Evolutionary conservation across 2,329 filamentous ascomycete genomes (phyloP).

Genomic region (Hypoxylon sp.): DNA sequence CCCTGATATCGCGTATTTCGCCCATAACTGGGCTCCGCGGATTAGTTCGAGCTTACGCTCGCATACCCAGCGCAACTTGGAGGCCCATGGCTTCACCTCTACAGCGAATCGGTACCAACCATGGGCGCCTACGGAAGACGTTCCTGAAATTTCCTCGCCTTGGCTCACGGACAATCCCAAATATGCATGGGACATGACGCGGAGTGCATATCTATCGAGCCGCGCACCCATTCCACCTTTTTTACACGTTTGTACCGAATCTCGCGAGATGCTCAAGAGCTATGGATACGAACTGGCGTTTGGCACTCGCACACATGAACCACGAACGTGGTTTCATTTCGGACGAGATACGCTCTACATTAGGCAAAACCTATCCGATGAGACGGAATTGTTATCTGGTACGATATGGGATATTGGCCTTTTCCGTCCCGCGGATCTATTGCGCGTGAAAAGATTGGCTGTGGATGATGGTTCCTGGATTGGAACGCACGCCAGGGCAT

Average conservation of each 20-base stretch:
- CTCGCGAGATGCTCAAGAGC: constrained; percentile 44
- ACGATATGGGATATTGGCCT: constrained; percentile 41
- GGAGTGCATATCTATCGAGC: constrained; percentile 39
- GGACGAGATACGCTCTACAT: constrained; percentile 41
- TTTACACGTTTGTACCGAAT: constrained; percentile 52
- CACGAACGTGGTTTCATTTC: constrained; percentile 47
- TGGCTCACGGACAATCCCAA: constrained; percentile 27
- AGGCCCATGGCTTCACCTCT: constrained; percentile 33
- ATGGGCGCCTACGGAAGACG: constrained; percentile 33
- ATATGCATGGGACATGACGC: constrained; percentile 37
- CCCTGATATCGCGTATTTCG: constrained; percentile 41
- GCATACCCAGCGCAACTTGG: constrained; percentile 24
- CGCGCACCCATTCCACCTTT: constrained; percentile 46
- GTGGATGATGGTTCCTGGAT: background rate
- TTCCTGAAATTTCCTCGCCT: constrained; percentile 32
- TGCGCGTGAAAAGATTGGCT: constrained; percentile 38
- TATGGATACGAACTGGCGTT: constrained; percentile 45
- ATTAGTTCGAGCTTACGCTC: background rate
- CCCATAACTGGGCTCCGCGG: constrained; percentile 33
- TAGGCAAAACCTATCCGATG: background rate
- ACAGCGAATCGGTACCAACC: constrained; percentile 24
- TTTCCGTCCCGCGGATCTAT: constrained; percentile 40
- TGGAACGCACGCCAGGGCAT: background rate
- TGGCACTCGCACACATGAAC: constrained; percentile 41
- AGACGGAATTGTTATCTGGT: constrained; percentile 27